These are phyloP conservation scores for Dioscorea cayenensis DNA, from an alignment of 116 monocot genomes.

Conservation along the genomic window DNA sequence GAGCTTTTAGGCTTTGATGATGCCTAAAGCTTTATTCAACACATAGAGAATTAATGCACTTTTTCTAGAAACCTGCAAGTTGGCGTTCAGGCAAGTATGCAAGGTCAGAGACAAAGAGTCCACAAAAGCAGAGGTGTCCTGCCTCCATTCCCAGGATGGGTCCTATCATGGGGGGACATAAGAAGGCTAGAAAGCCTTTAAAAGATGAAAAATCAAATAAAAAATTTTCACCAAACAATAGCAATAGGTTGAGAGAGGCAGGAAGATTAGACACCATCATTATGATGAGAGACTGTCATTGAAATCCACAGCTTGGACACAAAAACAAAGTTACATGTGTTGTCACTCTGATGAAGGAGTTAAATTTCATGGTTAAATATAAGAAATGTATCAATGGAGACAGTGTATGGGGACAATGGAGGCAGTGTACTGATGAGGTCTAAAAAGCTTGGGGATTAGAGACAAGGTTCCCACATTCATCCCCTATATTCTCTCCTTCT, in stretches of 20 bases:
- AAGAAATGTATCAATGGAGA: not conserved
- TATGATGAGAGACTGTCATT: not conserved
- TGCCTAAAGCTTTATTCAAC: too few relatives aligned
- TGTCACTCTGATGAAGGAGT: not conserved
- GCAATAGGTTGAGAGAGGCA: not conserved
- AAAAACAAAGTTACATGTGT: not conserved
- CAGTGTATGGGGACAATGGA: constrained; percentile 21
- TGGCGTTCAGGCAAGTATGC: too few relatives aligned
- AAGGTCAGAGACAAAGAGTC: not conserved
- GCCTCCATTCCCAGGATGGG: not conserved
- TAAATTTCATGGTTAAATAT: too few relatives aligned
- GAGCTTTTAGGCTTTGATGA: too few relatives aligned
- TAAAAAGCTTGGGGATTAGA: not conserved
- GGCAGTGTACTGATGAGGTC: constrained; percentile 14
- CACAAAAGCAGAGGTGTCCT: not conserved
- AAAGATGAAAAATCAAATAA: not conserved
- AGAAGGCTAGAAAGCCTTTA: not conserved
- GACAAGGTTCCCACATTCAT: not conserved
- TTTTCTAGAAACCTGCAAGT: too few relatives aligned
- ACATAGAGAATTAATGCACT: too few relatives aligned
- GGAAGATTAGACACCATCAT: constrained; percentile 14
- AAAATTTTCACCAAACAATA: not conserved
- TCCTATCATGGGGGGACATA: not conserved
- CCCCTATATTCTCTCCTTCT: not conserved
- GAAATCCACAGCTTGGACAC: constrained; percentile 13